Base-by-base conservation (phyloP, 2,329 filamentous ascomycete species). In the Calycina herbarum region DNA sequence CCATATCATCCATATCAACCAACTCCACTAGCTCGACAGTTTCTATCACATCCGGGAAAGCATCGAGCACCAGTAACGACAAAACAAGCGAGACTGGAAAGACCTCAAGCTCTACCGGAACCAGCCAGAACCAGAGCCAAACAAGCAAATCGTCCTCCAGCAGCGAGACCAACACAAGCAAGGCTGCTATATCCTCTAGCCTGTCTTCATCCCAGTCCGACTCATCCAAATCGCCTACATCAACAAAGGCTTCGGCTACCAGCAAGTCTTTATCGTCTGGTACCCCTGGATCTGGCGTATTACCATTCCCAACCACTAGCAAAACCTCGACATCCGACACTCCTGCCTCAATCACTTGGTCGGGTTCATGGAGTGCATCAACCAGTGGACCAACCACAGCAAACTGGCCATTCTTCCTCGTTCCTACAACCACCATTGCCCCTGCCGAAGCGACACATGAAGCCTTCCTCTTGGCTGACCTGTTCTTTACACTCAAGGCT, bases 371-470 rank as follows among this genome's bases (percentile, higher is more conserved):
- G 57, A 59, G 57, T 24, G 57, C 33, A 5, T 59, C 57, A 5
- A 24, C n/a, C 17, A 54, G 48, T 54, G 48, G 27, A 6, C 48
- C 48, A 29, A 54, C 48, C 2, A 54, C 48, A 3, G 48, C 57
- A n/a, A 45, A 42, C 42, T 57, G 57, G 58, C 38, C 58, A 40
- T 42, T 42, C 17, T 54, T 62, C 29, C 48, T 42, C 13, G 40
- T 58, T 20, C 59, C 59, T 24, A 64, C 65, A 20, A 64, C 51
- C 7, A 59, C 62, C n/a, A 40, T 61, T 15, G n/a, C 42, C 20
- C 57, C 45, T 17, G 24, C 62, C 17, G 54, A 63, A 64, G 57
- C 54, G 15, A 67, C 65, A 27, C 59, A 58, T 13, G 42, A 67
- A n/a, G 62, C 59, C 5, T 51, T 59, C 3, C 45, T 67, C 11